A percentile compares a stretch with the other conserved stretches of the same genome.
Conservation (phyloP, 495 filamentous ascomycete genomes). For the Saxophila tyrrhenica region DNA sequence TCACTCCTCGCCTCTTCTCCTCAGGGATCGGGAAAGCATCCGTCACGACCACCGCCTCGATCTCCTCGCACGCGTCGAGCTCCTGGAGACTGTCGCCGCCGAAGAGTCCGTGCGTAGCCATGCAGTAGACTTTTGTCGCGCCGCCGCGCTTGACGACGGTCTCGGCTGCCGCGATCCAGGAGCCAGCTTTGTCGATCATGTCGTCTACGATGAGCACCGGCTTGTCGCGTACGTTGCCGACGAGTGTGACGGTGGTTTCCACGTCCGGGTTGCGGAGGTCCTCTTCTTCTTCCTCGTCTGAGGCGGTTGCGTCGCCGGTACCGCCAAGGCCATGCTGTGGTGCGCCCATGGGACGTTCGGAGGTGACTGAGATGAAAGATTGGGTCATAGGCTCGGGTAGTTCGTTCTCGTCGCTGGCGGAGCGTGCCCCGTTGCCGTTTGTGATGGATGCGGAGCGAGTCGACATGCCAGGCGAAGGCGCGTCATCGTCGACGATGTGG, state of each 20-base stretch:
- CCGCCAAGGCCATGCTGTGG: conserved; percentile 59
- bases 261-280: conserved; percentile 57
- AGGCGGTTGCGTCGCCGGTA: conserved; percentile 63
- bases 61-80: conserved; percentile 82
- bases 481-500: conserved; percentile 90
- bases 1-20: conserved; percentile 53
- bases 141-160: conserved; percentile 86
- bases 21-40: conserved; percentile 86
- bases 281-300: conserved; percentile 83
- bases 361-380: conserved; percentile 52
- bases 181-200: conserved; percentile 95
- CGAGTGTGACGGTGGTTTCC: conserved; percentile 90
- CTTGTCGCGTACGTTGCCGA: conserved; percentile 78
- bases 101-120: conserved; percentile 93
- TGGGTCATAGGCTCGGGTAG: conserved; percentile 48
- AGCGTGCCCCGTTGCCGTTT: conserved; percentile 29
- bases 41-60: conserved; percentile 88
- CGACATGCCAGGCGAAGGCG: conserved; percentile 63
- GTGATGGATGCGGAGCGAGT: conserved; percentile 44
- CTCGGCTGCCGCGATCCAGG: conserved; percentile 97
- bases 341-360: conserved; percentile 22
- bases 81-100: conserved; percentile 80
- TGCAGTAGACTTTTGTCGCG: conserved; percentile 91
- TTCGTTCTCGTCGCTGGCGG: conserved; percentile 34
- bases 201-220: conserved; percentile 93